These are phyloP conservation scores for Daedaleopsis sinensis DNA, from an alignment of 768 basidiomycete genomes.

Conservation along the genomic window DNA sequence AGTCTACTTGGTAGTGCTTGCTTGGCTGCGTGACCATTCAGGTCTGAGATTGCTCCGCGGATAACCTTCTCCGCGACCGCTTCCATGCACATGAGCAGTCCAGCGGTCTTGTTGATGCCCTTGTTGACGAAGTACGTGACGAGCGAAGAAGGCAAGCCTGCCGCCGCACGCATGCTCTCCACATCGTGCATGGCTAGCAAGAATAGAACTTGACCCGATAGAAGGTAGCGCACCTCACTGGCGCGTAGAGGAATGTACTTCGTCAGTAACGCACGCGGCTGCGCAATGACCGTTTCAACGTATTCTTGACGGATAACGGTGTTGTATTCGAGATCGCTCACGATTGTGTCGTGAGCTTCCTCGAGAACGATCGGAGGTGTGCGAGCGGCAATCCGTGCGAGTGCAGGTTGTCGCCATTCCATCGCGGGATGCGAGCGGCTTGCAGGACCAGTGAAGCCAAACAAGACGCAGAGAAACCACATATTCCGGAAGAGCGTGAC, in stretches of 20 bases:
- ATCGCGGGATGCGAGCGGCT: constrained; percentile 63
- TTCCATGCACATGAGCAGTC: constrained; percentile 79
- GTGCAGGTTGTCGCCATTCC: constrained; percentile 78
- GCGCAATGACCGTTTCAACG: constrained; percentile 68
- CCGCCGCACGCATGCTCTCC: constrained; percentile 82
- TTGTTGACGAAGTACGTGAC: constrained; percentile 88
- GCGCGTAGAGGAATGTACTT: constrained; percentile 66
- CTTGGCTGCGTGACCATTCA: constrained; percentile 75
- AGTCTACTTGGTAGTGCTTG: constrained; percentile 75
- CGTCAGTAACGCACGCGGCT: constrained; percentile 65
- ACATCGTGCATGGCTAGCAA: constrained; percentile 85
- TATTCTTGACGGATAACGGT: constrained; percentile 88
- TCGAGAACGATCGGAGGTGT: constrained; percentile 87
- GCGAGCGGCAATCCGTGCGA: constrained; percentile 80
- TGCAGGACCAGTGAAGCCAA: constrained; percentile 66
- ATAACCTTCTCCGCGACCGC: constrained; percentile 88
- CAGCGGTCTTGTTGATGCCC: constrained; percentile 72
- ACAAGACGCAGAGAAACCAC: constrained; percentile 92
- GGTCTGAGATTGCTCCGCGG: constrained; percentile 67
- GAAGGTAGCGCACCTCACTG: constrained; percentile 72
- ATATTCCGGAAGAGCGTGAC: constrained; percentile 85
- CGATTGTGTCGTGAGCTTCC: constrained; percentile 77
- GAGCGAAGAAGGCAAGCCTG: constrained; percentile 79
- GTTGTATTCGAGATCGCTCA: constrained; percentile 91
- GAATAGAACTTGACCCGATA: constrained; percentile 85